Base-by-base conservation (phyloP, 2,329 filamentous ascomycete species). In the Magnaporthiopsis incrustans region DNA sequence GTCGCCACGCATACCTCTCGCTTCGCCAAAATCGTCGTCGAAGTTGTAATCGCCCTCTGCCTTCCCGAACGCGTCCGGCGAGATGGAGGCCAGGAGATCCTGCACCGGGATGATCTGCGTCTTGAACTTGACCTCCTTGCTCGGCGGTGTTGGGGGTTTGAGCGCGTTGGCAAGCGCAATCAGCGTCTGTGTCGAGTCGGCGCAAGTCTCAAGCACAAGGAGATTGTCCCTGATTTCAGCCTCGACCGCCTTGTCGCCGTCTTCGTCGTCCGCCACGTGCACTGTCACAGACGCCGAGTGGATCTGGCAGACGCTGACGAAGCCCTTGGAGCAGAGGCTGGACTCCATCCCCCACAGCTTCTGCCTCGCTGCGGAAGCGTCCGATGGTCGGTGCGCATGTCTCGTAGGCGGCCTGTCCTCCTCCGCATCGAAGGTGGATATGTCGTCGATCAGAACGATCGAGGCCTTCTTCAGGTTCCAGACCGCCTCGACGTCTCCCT, bases 171-270 rank as follows among this genome's bases (percentile, higher is more conserved):
- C 77, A 57, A 96, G 83, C 2, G 85, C 82, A 63, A 97, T 89
- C 18, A 99, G 81, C 0, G 95, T 99, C 73, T 97, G 92, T 0
- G 92, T 98, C 1, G 95, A 99, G 75, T 99, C 95, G 35, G 95
- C 95, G 71, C 96, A 99, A 1, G 93, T 96, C 75, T 99, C 95
- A 8, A 99, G 78, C 44, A 99, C 88, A 63, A 99, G 81, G 1
- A 99, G 81, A 68, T 96, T 89, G 71, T 97, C 93, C 66, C 86
- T 86, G 60, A 98, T 78, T 67, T 96, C 91, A 1, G 97, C 82
- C 68, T 95, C 89, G 18, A 97, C 76, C 57, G 86, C 84, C 67
- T 88, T 89, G 35, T 86, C 81, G 0, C 82, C 84, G 50, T 87
- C 82, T 1, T 79, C 78, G 57, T 82, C 79, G 12, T 81, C 79